A percentile compares a stretch with the other conserved stretches of the same genome.
These are phyloP conservation scores for Geotrichum klebahnii DNA, from an alignment of 1,139 yeast genomes.

Conservation along the genomic window DNA sequence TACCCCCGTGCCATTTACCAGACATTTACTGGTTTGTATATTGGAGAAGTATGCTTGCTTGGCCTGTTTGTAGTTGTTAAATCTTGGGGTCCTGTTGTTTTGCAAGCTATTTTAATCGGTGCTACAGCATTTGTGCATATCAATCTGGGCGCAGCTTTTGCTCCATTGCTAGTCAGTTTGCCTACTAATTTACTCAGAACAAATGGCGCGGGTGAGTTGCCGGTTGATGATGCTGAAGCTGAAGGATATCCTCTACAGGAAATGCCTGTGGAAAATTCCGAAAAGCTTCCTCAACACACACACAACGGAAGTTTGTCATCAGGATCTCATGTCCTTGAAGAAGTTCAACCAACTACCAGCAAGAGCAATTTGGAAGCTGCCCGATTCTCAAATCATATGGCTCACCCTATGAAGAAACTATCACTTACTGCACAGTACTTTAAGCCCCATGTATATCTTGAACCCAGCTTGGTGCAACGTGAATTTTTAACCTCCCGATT, in stretches of 20 bases:
- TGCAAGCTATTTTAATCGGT: slow-evolving; percentile 63
- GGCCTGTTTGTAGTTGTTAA: slow-evolving; percentile 86
- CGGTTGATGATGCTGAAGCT: not conserved
- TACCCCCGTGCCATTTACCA: slow-evolving; percentile 87
- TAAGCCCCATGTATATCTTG: slow-evolving; percentile 59
- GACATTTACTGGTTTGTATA: slow-evolving; percentile 78
- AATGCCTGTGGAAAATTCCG: not conserved
- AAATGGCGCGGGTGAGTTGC: not conserved
- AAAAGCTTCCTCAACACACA: not conserved
- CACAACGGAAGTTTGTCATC: slow-evolving; percentile 5
- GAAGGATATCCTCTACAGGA: slow-evolving; percentile 12
- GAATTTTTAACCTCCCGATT: slow-evolving; percentile 44
- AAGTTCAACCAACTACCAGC: slow-evolving; percentile 1
- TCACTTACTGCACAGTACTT: slow-evolving; percentile 31
- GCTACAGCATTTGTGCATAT: slow-evolving; percentile 65
- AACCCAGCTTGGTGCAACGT: slow-evolving; percentile 33
- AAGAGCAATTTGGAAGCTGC: slow-evolving; percentile 2
- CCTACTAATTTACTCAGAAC: slow-evolving; percentile 44
- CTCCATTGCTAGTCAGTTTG: slow-evolving; percentile 61
- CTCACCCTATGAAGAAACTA: slow-evolving; percentile 2
- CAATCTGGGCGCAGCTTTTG: slow-evolving; percentile 59
- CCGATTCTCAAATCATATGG: not conserved
- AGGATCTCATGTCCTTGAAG: slow-evolving; percentile 11
- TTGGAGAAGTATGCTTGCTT: slow-evolving; percentile 79
- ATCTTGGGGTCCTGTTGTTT: slow-evolving; percentile 92